Evolutionary conservation across 73 alveolate genomes (phyloP), one percentile per base, ranked within the genome.

Genomic region (Tetrahymena thermophila): DNA sequence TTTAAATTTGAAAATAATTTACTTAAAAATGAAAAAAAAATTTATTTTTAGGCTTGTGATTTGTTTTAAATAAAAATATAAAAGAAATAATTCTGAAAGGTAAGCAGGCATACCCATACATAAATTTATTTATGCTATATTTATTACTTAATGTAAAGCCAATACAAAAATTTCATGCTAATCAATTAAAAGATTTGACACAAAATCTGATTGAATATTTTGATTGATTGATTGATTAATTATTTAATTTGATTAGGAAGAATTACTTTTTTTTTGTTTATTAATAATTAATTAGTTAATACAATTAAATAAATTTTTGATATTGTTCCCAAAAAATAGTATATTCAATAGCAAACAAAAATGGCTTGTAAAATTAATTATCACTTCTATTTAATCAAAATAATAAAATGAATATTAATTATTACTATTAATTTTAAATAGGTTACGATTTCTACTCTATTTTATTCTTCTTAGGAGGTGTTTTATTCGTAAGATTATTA

Each of bases 381-480:
- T 28, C 16, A 43, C 85, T 57, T 56, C 40, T n/a, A 7, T 40
- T 71, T 71, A 3, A 3, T 50, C 23, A n/a, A 71, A 0, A 71
- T n/a, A 25, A 31, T 13, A 23, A 28, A 71, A 71, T 2, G 21
- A 71, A 71, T 71, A 71, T 31, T 28, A 71, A 71, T 16, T n/a
- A 71, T 9, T 50, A 50, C 83, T 71, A 28, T 71, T 71, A 25
- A 71, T 19, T 28, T 23, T 6, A 23, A 28, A 31, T 23, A 71
- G 89, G 89, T 71, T 71, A 71, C 89, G 89, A 71, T n/a, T 71
- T 71, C 89, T 71, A 31, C 89, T 71, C 89, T n/a, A 71, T 71
- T 71, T 28, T 71, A 71, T 28, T 28, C 37, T 71, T 71, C 89
- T 71, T 71, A 31, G 89, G 89, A 71, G 89, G 37, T 23, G 31